phyloP scores from a whole-genome alignment of 257 asterid genomes.

The Penstemon eatonii region DNA sequence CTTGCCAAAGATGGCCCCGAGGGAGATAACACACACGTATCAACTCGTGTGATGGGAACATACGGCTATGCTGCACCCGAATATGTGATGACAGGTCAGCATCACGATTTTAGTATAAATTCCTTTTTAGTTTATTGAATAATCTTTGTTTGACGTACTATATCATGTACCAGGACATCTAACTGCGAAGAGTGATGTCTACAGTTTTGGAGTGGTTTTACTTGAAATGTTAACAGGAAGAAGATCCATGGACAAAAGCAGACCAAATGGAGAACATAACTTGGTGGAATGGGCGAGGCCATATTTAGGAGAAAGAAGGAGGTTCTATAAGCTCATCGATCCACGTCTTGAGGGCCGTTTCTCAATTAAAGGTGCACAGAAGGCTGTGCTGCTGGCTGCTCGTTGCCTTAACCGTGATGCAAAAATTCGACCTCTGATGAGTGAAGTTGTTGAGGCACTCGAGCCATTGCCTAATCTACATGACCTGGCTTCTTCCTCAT shows the following conservation, averaged over 20 bases:
- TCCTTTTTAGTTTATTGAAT: no score
- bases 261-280: constrained; percentile 57
- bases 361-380: constrained; percentile 61
- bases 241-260: constrained; percentile 62
- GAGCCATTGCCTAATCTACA: constrained; percentile 50
- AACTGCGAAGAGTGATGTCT: constrained; percentile 74
- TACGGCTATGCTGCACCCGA: constrained; percentile 89
- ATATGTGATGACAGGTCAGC: constrained; percentile 70
- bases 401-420: constrained; percentile 63
- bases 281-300: constrained; percentile 70
- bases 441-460: constrained; percentile 60
- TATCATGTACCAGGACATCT: constrained; percentile 52
- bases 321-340: constrained; percentile 56
- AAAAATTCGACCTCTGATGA: constrained; percentile 65
- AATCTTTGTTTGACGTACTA: background rate
- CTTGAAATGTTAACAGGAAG: constrained; percentile 64
- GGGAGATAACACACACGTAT: constrained; percentile 83
- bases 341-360: constrained; percentile 66
- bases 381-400: constrained; percentile 57
- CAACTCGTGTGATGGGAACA: constrained; percentile 90
- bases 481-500: constrained; percentile 56
- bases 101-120: background rate
- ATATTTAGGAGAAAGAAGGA: constrained; percentile 48
- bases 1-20: constrained; percentile 84
- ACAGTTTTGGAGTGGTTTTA: constrained; percentile 75